Conservation (phyloP, 352 stramenopile species). For the Globisporangium carolinianum region DNA sequence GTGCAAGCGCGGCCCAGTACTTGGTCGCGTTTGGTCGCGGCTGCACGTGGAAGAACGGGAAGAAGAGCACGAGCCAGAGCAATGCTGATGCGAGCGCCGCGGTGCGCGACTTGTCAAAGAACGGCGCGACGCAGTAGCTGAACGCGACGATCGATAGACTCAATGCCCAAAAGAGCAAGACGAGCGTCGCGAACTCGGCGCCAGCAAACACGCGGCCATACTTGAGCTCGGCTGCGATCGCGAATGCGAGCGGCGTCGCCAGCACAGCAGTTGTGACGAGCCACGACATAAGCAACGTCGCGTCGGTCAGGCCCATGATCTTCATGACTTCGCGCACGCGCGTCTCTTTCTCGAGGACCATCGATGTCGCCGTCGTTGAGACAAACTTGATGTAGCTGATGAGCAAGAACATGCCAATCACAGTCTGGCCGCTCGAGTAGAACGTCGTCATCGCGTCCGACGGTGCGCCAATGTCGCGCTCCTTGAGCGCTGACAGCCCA, state of each 20-base stretch:
- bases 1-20: constrained; percentile 45
- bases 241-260: constrained; percentile 41
- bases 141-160: constrained; percentile 56
- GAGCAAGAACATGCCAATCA: constrained; percentile 53
- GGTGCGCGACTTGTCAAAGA: constrained; percentile 63
- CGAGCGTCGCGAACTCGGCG: constrained; percentile 47
- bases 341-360: constrained; percentile 82
- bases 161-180: constrained; percentile 61
- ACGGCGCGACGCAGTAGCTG: constrained; percentile 55
- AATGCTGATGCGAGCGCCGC: constrained; percentile 58
- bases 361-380: constrained; percentile 53
- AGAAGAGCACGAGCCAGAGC: constrained; percentile 67
- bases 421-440: constrained; percentile 54
- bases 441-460: constrained; percentile 48
- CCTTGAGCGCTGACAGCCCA: constrained; percentile 17
- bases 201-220: constrained; percentile 60
- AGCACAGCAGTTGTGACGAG: constrained; percentile 39
- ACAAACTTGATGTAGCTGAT: constrained; percentile 55
- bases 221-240: constrained; percentile 45
- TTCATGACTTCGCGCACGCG: constrained; percentile 75
- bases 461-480: constrained; percentile 24
- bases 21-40: constrained; percentile 31
- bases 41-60: constrained; percentile 65
- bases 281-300: constrained; percentile 58
- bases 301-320: constrained; percentile 73